Evolutionary conservation across 129 eudicot genomes (phyloP).

Genomic region (Pittosporum tobira): DNA sequence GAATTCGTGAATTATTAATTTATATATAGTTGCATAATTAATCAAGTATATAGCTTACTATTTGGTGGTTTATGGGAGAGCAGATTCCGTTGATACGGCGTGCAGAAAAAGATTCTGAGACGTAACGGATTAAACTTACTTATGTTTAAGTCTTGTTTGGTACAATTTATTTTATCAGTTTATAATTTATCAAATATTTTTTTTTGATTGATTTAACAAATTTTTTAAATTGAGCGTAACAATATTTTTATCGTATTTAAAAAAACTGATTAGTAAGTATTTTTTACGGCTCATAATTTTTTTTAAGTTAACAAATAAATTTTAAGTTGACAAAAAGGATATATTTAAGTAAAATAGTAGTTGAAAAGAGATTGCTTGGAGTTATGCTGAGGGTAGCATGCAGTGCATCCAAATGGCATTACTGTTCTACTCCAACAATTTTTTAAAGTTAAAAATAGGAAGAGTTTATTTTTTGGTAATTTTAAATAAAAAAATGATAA

Average conservation of each 20-base stretch:
- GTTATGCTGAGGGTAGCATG: background rate
- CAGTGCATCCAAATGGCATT: background rate
- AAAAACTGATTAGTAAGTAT: no score
- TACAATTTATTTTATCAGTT: no score
- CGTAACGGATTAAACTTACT: background rate
- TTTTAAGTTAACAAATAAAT: no score
- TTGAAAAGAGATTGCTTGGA: slow-evolving; percentile 1
- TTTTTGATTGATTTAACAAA: no score
- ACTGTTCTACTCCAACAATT: background rate
- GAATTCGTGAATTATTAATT: background rate
- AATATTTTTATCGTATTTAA: no score
- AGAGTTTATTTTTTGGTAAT: no score
- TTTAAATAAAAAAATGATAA: no score
- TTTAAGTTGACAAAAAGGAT: no score
- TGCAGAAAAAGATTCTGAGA: background rate
- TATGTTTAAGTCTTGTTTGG: no score
- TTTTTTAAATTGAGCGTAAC: no score
- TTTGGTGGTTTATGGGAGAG: background rate
- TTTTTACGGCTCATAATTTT: no score
- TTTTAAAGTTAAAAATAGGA: background rate
- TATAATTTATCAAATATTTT: no score
- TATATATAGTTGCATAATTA: background rate
- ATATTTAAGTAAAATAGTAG: background rate
- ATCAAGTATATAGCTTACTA: background rate
- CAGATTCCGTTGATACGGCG: slow-evolving; percentile 1